These are phyloP conservation scores for Trichaptum fuscoviolaceum DNA, from an alignment of 768 basidiomycete species.

Conservation along the genomic window DNA sequence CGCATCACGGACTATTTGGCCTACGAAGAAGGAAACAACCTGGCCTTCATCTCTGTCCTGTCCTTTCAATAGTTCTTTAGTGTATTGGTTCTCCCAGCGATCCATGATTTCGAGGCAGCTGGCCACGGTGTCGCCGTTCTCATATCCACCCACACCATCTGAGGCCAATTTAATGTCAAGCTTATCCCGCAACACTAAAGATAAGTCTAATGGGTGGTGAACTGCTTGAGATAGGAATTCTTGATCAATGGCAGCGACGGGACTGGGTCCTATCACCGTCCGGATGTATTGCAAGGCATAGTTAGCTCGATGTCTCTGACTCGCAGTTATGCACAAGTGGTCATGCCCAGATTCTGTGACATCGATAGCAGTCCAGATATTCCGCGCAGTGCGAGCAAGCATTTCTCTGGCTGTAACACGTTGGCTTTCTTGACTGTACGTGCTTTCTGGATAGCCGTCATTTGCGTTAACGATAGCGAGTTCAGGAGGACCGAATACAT, in stretches of 20 bases:
- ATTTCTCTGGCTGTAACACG: slow-evolving; percentile 31
- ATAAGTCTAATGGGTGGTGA: slow-evolving; percentile 6
- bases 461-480: slow-evolving; percentile 12
- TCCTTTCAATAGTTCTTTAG: neutral
- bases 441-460: slow-evolving; percentile 15
- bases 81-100: neutral
- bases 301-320: neutral
- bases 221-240: slow-evolving; percentile 6
- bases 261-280: neutral
- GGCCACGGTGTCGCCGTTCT: neutral
- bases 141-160: neutral
- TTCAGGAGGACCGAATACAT: slow-evolving; percentile 29
- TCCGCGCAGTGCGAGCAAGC: slow-evolving; percentile 35
- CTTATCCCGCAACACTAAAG: slow-evolving; percentile 2
- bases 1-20: neutral
- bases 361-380: slow-evolving; percentile 30
- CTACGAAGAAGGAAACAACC: neutral
- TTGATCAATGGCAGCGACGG: slow-evolving; percentile 6
- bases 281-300: neutral
- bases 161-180: neutral
- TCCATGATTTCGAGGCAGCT: neutral
- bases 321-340: neutral
- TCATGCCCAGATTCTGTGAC: slow-evolving; percentile 6
- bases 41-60: neutral
- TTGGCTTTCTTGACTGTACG: slow-evolving; percentile 18